Base-by-base conservation (phyloP, 2,329 filamentous ascomycete species). In the Proliferodiscus dingleyae region DNA sequence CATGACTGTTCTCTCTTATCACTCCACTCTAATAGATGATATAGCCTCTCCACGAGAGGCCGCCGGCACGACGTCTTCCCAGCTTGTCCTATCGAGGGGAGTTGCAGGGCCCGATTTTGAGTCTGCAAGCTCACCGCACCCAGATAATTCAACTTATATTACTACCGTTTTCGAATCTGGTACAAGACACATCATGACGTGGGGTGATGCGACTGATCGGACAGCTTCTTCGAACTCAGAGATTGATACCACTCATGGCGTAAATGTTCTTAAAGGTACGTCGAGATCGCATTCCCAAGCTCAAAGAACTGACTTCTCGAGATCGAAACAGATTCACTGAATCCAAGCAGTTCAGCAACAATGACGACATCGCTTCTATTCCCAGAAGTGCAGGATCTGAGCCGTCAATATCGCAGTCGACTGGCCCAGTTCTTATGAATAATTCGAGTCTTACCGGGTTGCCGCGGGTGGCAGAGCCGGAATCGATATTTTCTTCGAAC, bases 51-150 rank as follows among this genome's bases (percentile, higher is more conserved):
- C 23, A 3, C 15, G 30, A 46, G 56, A 51, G 55, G 51, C 55
- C 34, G 41, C 42, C 51, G 46, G 50, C 54, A 69, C 54, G 22
- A 72, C 69, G 69, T 70, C 71, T 66, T 72, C 69, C 37, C 66
- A 71, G 48, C 72, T 73, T 28, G 61, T 71, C 44, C 63, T 73
- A 40, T 73, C 70, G 19, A 58, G 69, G 43, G 69, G 65, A 43
- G 67, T 72, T 48, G 69, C 70, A 33, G 63, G 58, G 23, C 61
- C 64, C 24, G 53, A 62, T 45, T 62, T 62, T 22, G 53, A 58
- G 32, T 52, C 59, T 22, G 16, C 42, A 37, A 41, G 46, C 28
- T 32, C 44, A 9, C 15, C 41, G 2, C 24, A 41, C 15, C 6
- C 29, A 24, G 22, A 24, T 15, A 33, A 37, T 16, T 41, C 52